phyloP scores from a whole-genome alignment of 441 rosid genomes.

The Sinapis alba region DNA sequence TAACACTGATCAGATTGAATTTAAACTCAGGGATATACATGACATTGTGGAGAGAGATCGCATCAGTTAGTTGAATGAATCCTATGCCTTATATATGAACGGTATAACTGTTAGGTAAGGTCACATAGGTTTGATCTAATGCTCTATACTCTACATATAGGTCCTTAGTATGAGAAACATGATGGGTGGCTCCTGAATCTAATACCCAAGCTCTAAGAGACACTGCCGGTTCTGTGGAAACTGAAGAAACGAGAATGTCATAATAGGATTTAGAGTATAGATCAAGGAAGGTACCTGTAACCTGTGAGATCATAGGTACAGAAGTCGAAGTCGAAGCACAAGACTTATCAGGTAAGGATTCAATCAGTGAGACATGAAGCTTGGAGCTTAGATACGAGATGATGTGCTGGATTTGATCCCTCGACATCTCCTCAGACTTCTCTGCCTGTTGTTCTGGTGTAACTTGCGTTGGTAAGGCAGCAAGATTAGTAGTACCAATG shows the following conservation, averaged over 20 bases:
- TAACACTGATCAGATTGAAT: not conserved
- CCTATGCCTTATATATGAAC: not conserved
- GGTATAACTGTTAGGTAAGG: not conserved
- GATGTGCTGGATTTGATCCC: not conserved
- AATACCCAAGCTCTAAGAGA: constrained; percentile 1
- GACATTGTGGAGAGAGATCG: not conserved
- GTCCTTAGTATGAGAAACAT: not conserved
- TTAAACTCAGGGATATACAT: not conserved
- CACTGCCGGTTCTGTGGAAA: not conserved
- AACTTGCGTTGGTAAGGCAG: not conserved
- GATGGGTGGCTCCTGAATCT: not conserved
- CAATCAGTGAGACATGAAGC: not conserved
- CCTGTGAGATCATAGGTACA: not conserved
- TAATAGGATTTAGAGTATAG: not conserved
- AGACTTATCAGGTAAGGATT: not conserved
- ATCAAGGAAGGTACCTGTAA: not conserved
- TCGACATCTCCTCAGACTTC: not conserved
- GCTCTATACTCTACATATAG: not conserved
- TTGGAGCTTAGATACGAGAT: not conserved
- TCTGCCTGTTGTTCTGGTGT: not conserved
- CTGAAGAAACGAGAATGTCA: not conserved
- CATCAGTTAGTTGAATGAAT: not conserved
- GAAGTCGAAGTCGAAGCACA: not conserved
- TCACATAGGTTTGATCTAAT: not conserved
- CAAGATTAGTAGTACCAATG: not conserved